A percentile compares a stretch with the other conserved stretches of the same genome.
phyloP scores from a whole-genome alignment of 2,329 filamentous ascomycete species.

The Botrytis galanthina region DNA sequence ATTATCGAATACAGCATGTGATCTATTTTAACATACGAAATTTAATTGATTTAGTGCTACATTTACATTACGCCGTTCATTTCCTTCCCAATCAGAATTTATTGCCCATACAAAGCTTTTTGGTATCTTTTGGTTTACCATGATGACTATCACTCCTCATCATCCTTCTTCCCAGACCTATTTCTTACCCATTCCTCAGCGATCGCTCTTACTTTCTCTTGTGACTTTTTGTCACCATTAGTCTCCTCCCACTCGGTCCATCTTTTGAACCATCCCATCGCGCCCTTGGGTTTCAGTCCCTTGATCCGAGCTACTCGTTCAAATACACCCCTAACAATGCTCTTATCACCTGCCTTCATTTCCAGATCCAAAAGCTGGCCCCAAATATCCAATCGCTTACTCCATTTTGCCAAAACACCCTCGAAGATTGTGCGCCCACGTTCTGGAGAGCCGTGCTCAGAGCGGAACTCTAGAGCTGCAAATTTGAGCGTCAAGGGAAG shows the following conservation, averaged over 20 bases:
- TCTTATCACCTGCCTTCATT: constrained; percentile 55
- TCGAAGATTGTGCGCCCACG: constrained; percentile 94
- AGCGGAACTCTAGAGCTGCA: constrained; percentile 87
- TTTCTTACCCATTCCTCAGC: constrained; percentile 68
- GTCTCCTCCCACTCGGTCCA: constrained; percentile 88
- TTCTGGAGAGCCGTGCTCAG: constrained; percentile 77
- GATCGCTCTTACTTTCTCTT: constrained; percentile 67
- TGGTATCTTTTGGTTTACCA: constrained; percentile 13
- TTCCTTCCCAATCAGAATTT: background rate
- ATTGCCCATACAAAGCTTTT: background rate
- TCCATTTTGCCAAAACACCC: constrained; percentile 76
- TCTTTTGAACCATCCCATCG: constrained; percentile 83
- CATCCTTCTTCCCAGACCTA: constrained; percentile 40
- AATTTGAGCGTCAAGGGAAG: constrained; percentile 81
- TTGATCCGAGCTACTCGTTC: constrained; percentile 71
- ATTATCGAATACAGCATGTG: background rate
- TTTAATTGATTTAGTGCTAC: constrained; percentile 5
- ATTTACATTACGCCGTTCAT: constrained; percentile 6
- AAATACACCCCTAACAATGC: constrained; percentile 72
- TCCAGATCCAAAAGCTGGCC: constrained; percentile 89
- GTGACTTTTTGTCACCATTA: constrained; percentile 65
- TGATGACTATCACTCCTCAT: constrained; percentile 11
- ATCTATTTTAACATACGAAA: background rate
- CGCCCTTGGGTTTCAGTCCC: constrained; percentile 76
- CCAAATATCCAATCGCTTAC: constrained; percentile 90